phyloP scores from a whole-genome alignment of 169 alveolate species.

The Babesia microti region DNA sequence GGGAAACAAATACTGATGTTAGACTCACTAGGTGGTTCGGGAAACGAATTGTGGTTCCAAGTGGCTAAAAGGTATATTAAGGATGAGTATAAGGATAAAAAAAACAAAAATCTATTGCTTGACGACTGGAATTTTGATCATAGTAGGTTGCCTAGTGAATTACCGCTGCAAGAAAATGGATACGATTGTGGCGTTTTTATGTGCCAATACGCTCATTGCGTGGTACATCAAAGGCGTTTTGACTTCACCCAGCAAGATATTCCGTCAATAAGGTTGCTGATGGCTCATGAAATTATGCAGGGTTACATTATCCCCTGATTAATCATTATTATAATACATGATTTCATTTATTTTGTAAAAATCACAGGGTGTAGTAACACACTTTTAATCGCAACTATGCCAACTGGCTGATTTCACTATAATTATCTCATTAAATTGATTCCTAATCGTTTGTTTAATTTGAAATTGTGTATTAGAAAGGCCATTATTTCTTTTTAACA shows the following conservation, averaged over 20 bases:
- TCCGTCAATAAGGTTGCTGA: slow-evolving; percentile 36
- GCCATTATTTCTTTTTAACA: too few relatives aligned
- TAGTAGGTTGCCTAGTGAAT: slow-evolving; percentile 12
- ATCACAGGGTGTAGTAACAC: too few relatives aligned
- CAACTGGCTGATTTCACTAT: too few relatives aligned
- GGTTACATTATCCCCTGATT: slow-evolving; percentile 11
- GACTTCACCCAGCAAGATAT: slow-evolving; percentile 65
- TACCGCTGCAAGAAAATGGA: slow-evolving; percentile 71
- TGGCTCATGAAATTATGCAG: slow-evolving; percentile 45
- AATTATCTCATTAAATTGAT: too few relatives aligned
- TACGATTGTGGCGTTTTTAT: slow-evolving; percentile 80
- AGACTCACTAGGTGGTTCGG: slow-evolving; percentile 62
- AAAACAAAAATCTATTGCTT: slow-evolving; percentile 6
- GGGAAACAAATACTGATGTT: slow-evolving; percentile 49
- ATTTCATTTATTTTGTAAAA: too few relatives aligned
- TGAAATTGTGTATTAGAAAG: too few relatives aligned
- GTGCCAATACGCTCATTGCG: slow-evolving; percentile 76
- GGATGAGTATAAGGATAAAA: slow-evolving; percentile 63
- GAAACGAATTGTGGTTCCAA: slow-evolving; percentile 25
- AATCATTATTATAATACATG: too few relatives aligned
- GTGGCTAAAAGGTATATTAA: slow-evolving; percentile 50
- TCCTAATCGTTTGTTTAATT: too few relatives aligned
- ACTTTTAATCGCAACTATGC: too few relatives aligned
- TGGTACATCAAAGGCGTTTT: slow-evolving; percentile 55
- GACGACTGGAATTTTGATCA: slow-evolving; percentile 20